Evolutionary conservation across 371 early-diverging fungal genomes (phyloP).

Genomic region (Rhizomucor pusillus): DNA sequence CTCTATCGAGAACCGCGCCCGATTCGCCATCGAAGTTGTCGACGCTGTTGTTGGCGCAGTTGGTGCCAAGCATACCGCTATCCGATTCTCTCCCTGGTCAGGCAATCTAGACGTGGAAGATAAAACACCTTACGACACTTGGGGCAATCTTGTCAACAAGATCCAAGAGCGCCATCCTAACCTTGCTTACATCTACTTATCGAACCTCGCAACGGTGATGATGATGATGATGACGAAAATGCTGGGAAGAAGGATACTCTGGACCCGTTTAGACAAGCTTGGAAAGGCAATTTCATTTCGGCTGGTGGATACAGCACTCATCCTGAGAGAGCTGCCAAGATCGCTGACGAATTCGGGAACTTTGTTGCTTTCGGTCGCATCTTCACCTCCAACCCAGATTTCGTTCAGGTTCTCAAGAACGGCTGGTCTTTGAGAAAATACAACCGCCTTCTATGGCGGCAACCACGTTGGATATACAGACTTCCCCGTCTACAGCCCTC

Average conservation of each 20-base stretch:
- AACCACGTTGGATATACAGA: constrained; percentile 22
- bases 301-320: constrained; percentile 27
- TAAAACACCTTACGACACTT: constrained; percentile 32
- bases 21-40: constrained; percentile 46
- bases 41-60: constrained; percentile 24
- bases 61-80: constrained; percentile 12
- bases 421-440: constrained; percentile 21
- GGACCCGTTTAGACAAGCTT: constrained; percentile 26
- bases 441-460: constrained; percentile 23
- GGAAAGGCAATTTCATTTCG: constrained; percentile 30
- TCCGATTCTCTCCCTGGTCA: constrained; percentile 23
- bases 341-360: constrained; percentile 21
- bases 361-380: constrained; percentile 30
- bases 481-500: constrained; percentile 32
- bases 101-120: constrained; percentile 25
- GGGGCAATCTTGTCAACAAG: constrained; percentile 19
- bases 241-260: constrained; percentile 11
- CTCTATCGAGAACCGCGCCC: constrained; percentile 47
- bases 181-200: constrained; percentile 34
- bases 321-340: constrained; percentile 11
- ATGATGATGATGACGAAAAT: constrained; percentile 7
- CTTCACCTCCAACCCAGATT: constrained; percentile 39
- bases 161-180: constrained; percentile 21
- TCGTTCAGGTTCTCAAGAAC: constrained; percentile 23
- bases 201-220: constrained; percentile 30